Base-by-base conservation (phyloP, 345 rosid genomes). In the Gynandropsis gynandra region DNA sequence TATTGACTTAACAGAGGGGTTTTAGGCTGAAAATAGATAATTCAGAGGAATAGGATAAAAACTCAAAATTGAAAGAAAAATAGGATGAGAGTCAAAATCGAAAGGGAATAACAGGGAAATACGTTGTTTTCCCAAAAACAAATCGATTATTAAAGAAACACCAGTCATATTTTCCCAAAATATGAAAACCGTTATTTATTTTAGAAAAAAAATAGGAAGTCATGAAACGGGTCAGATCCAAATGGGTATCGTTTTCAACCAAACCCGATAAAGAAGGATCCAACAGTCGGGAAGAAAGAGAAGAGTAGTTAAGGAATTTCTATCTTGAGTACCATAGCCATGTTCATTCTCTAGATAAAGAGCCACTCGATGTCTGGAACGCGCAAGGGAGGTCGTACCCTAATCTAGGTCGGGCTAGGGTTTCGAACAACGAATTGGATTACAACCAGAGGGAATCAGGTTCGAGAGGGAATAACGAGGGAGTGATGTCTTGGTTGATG, bases 401-500 rank as follows among this genome's bases (percentile, higher is more conserved):
- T 24, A 48, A 53, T 15, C 29, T 42, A 9, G 47, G 54, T 32
- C 59, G 71, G 45, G 63, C 44, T 15, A 49, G 76, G 70, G 65
- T 69, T 42, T 67, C 72, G 2, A 74, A 69, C 21, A 64, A 73
- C 20, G 73, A 72, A n/a, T 42, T 66, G 17, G 74, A 70, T 21
- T 43, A 43, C 47, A 54, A 65, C 42, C 8, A 42, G 43, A 56
- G 63, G 20, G 74, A 68, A 33, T 47, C 67, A 20, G 56, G 58
- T 45, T 67, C 44, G 54, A 57, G 50, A 33, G 72, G 62, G 20
- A 37, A 65, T 20, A 51, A 63, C 9, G 83, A 79, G 19, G 81
- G 76, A 21, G 83, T 82, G 55, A 73, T 80, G 67, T 52, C 70
- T 43, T 82, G 83, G 83, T 68, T 82, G 49, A 71, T 70, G 35